A percentile compares a stretch with the other conserved stretches of the same genome.
Evolutionary conservation across 768 basidiomycete genomes (phyloP).

Genomic region (Daedaleopsis sinensis): DNA sequence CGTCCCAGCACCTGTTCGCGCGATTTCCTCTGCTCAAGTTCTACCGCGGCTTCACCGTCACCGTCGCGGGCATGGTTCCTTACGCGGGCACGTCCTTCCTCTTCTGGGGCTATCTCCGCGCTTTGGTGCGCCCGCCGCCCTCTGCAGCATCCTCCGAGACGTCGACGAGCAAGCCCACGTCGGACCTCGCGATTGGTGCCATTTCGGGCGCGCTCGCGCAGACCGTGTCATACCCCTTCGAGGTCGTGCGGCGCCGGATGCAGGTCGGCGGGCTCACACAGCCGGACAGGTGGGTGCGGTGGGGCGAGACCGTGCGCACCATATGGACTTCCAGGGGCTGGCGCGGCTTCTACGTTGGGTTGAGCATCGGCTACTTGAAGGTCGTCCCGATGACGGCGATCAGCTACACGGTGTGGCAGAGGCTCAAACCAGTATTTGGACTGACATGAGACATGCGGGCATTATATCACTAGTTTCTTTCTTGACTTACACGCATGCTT

Average conservation of each 20-base stretch:
- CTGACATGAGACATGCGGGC: constrained; percentile 9
- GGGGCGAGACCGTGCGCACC: constrained; percentile 72
- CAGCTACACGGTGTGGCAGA: constrained; percentile 90
- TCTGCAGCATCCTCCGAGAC: constrained; percentile 39
- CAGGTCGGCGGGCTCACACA: constrained; percentile 88
- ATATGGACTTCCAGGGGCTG: constrained; percentile 75
- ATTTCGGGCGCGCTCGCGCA: constrained; percentile 84
- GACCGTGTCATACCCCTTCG: constrained; percentile 93
- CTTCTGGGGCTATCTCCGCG: constrained; percentile 80
- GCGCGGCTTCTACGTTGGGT: constrained; percentile 89
- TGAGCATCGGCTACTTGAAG: constrained; percentile 92
- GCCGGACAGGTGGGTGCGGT: constrained; percentile 77
- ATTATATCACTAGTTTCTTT: too few species aligned
- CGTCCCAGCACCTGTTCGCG: constrained; percentile 45
- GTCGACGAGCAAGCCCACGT: constrained; percentile 43
- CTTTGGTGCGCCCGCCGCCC: constrained; percentile 52
- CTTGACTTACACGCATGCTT: too few species aligned
- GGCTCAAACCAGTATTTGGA: constrained; percentile 57
- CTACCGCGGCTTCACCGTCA: constrained; percentile 97
- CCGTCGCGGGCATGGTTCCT: constrained; percentile 89
- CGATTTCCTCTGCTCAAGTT: constrained; percentile 83
- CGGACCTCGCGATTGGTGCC: constrained; percentile 84
- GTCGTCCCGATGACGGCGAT: constrained; percentile 96
- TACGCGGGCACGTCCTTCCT: constrained; percentile 96
- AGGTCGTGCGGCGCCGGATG: constrained; percentile 90